These are phyloP conservation scores for Cercospora zeina DNA, from an alignment of 2,329 filamentous ascomycete genomes.

Conservation along the genomic window DNA sequence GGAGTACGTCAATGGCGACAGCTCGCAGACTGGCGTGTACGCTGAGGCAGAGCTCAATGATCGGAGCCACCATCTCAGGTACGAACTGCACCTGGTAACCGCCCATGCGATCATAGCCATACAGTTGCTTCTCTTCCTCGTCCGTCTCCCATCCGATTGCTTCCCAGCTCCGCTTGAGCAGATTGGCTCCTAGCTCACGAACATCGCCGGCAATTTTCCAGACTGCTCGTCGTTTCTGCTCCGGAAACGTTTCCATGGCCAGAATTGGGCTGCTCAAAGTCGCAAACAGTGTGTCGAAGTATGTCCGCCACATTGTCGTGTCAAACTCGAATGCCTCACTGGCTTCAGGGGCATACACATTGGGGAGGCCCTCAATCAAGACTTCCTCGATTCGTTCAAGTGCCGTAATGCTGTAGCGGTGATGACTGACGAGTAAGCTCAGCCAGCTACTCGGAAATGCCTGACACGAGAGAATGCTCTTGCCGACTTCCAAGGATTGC, in stretches of 20 bases:
- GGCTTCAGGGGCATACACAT: slow-evolving; percentile 81
- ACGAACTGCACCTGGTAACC: slow-evolving; percentile 99
- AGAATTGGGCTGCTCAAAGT: slow-evolving; percentile 86
- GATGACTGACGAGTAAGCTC: slow-evolving; percentile 72
- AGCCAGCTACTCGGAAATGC: slow-evolving; percentile 89
- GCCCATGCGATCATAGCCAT: slow-evolving; percentile 79
- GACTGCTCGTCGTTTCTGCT: slow-evolving; percentile 91
- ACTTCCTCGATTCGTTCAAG: slow-evolving; percentile 79
- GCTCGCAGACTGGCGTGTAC: slow-evolving; percentile 87
- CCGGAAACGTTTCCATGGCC: slow-evolving; percentile 91
- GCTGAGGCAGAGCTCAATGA: slow-evolving; percentile 90
- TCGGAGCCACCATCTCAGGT: slow-evolving; percentile 82
- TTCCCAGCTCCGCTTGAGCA: slow-evolving; percentile 85
- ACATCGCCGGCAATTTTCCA: slow-evolving; percentile 99
- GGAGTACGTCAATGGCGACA: slow-evolving; percentile 88
- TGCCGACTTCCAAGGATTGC: slow-evolving; percentile 78
- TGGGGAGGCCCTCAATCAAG: slow-evolving; percentile 76
- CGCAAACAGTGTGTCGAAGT: slow-evolving; percentile 85
- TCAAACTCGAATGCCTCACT: slow-evolving; percentile 64
- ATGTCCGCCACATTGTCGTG: slow-evolving; percentile 89
- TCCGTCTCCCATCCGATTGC: slow-evolving; percentile 95
- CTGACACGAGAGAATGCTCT: slow-evolving; percentile 84
- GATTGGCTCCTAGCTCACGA: slow-evolving; percentile 81
- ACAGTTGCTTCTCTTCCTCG: slow-evolving; percentile 73
- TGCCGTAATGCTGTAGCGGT: slow-evolving; percentile 72